Evolutionary conservation across 169 alveolate species (phyloP).

Genomic region (Plasmodium malariae): DNA sequence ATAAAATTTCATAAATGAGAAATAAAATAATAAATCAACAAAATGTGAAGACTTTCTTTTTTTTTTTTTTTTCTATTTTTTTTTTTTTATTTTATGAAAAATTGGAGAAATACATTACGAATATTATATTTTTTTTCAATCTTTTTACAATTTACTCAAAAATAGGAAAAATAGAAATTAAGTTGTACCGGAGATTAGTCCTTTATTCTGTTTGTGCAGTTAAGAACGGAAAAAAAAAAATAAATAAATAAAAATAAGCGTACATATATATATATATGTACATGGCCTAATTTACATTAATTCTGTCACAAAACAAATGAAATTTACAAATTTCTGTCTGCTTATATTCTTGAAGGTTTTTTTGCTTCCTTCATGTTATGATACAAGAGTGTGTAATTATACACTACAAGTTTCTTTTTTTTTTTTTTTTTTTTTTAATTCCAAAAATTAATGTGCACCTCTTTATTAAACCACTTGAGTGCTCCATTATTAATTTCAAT

Average conservation of each 20-base stretch:
- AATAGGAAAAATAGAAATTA: neutral
- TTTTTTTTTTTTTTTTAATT: too few species aligned
- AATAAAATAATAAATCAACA: too few species aligned
- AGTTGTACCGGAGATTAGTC: neutral
- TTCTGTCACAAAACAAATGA: conserved; percentile 17
- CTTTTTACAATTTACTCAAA: conserved; percentile 23
- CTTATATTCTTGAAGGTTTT: neutral
- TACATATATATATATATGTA: conserved; percentile 19
- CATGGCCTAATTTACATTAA: conserved; percentile 21
- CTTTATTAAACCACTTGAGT: neutral
- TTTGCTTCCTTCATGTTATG: neutral
- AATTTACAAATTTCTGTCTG: conserved; percentile 8
- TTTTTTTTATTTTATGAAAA: conserved; percentile 23
- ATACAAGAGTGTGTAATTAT: neutral
- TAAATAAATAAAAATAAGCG: neutral
- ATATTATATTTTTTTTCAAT: conserved; percentile 11
- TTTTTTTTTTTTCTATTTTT: neutral
- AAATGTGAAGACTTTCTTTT: too few species aligned
- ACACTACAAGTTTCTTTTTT: neutral
- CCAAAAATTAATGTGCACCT: neutral
- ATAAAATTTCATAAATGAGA: too few species aligned
- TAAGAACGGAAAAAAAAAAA: conserved; percentile 1
- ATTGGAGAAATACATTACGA: neutral
- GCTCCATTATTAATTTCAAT: neutral
- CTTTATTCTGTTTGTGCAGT: neutral